These are phyloP conservation scores for Beauveria brongniartii DNA, from an alignment of 2,329 filamentous ascomycete species.

Conservation along the genomic window DNA sequence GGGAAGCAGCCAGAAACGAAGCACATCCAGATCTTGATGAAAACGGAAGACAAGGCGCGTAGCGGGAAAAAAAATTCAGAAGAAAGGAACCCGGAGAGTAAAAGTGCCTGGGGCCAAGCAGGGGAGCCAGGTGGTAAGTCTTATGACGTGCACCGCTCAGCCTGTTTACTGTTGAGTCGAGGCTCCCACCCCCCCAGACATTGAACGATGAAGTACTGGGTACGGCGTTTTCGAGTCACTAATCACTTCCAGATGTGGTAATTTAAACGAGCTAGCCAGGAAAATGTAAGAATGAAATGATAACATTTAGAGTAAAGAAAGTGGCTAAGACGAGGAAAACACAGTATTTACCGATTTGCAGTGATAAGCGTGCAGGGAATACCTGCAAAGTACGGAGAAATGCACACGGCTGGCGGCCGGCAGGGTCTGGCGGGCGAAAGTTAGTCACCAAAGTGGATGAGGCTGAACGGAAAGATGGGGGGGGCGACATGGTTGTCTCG, in stretches of 20 bases:
- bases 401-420: conserved; percentile 8
- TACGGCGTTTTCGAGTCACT: too few relatives aligned
- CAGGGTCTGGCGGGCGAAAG: conserved; percentile 5
- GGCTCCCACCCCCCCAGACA: background rate
- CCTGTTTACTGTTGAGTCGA: background rate
- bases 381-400: background rate
- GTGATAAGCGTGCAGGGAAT: background rate
- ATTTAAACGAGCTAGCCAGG: background rate
- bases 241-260: background rate
- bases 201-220: background rate
- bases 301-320: background rate
- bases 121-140: background rate
- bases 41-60: background rate
- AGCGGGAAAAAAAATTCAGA: background rate
- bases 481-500: background rate
- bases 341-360: conserved; percentile 2
- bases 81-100: background rate
- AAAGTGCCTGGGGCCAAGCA: background rate
- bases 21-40: background rate
- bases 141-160: conserved; percentile 10
- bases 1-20: background rate
- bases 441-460: conserved; percentile 9
- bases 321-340: background rate
- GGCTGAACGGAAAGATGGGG: background rate
- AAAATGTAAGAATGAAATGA: background rate